phyloP scores from a whole-genome alignment of 192 early-diverging fungal genomes.

The Funneliformis mosseae region DNA sequence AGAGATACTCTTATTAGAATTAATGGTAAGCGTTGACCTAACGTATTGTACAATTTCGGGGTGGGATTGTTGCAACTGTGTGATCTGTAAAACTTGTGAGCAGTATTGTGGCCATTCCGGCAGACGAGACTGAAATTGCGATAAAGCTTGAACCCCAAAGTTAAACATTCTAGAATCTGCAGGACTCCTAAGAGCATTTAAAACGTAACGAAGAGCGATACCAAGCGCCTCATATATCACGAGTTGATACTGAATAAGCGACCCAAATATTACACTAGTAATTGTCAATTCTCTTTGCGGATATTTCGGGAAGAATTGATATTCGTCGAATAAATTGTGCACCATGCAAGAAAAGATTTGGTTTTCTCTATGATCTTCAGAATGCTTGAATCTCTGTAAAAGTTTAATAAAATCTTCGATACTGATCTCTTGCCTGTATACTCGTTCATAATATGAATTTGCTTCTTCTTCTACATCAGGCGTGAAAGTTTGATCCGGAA shows the following conservation, averaged over 20 bases:
- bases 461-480: conserved; percentile 77
- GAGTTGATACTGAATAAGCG: conserved; percentile 86
- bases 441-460: conserved; percentile 72
- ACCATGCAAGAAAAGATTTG: conserved; percentile 90
- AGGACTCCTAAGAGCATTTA: conserved; percentile 83
- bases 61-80: conserved; percentile 74
- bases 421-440: conserved; percentile 78
- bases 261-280: conserved; percentile 89
- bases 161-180: conserved; percentile 80
- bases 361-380: conserved; percentile 71
- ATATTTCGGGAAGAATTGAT: conserved; percentile 92
- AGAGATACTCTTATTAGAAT: not conserved
- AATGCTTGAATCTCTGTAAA: conserved; percentile 79
- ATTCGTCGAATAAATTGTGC: conserved; percentile 95
- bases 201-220: conserved; percentile 86
- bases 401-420: conserved; percentile 85
- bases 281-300: conserved; percentile 90
- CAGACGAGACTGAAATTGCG: conserved; percentile 81
- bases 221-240: conserved; percentile 78
- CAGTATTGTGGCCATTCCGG: conserved; percentile 92
- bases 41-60: conserved; percentile 76
- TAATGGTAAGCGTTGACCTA: conserved; percentile 44
- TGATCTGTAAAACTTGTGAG: conserved; percentile 78
- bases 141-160: conserved; percentile 88
- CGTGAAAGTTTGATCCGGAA: conserved; percentile 57